A percentile compares a stretch with the other conserved stretches of the same genome.
Conservation (phyloP, 345 rosid genomes). For the Murraya koenigii region DNA sequence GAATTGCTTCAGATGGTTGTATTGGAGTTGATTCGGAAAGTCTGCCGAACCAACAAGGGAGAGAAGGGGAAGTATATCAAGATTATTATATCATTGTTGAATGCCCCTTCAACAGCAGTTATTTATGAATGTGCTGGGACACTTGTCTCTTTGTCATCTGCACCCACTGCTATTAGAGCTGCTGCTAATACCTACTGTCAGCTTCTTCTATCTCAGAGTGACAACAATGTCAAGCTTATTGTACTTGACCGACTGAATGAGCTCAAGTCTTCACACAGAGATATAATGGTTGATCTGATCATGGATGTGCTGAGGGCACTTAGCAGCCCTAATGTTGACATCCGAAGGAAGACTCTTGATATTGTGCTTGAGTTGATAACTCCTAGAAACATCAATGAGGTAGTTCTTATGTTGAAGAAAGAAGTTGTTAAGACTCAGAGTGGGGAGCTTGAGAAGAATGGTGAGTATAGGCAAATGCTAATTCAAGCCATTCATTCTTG, state of each 20-base stretch:
- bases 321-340: slow-evolving; percentile 82
- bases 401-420: slow-evolving; percentile 75
- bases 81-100: slow-evolving; percentile 68
- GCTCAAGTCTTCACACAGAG: slow-evolving; percentile 67
- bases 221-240: slow-evolving; percentile 86
- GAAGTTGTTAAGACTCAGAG: slow-evolving; percentile 90
- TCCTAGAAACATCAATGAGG: slow-evolving; percentile 74
- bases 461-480: slow-evolving; percentile 89
- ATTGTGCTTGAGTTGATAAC: slow-evolving; percentile 82
- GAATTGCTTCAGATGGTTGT: slow-evolving; percentile 78
- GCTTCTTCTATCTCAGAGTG: slow-evolving; percentile 83
- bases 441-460: slow-evolving; percentile 90
- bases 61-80: slow-evolving; percentile 75
- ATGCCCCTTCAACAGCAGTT: slow-evolving; percentile 71
- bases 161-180: slow-evolving; percentile 82
- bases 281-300: slow-evolving; percentile 78
- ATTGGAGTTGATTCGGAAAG: slow-evolving; percentile 69
- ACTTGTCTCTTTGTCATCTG: slow-evolving; percentile 85
- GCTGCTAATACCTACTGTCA: slow-evolving; percentile 86
- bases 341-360: slow-evolving; percentile 79
- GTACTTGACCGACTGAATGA: slow-evolving; percentile 80
- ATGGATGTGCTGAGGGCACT: slow-evolving; percentile 96
- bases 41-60: slow-evolving; percentile 57
- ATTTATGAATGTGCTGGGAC: slow-evolving; percentile 75
- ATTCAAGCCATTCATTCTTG: slow-evolving; percentile 91